Evolutionary conservation across 177 flowering plant species (phyloP).

Genomic region (Vitis hybrid): DNA sequence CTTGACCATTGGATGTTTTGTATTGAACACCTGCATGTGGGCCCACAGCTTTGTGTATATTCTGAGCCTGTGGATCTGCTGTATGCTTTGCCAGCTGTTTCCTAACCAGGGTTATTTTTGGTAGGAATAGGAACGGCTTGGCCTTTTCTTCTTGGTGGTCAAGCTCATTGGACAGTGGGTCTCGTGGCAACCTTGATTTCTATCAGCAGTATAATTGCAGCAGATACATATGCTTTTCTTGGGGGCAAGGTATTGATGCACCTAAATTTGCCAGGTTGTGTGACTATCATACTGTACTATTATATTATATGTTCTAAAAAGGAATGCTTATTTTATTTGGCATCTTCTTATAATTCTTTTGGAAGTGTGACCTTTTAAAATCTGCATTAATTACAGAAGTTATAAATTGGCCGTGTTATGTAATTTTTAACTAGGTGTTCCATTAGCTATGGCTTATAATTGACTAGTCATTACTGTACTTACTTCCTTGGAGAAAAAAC

Average conservation of each 20-base stretch:
- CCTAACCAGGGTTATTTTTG: conserved; percentile 28
- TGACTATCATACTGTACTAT: background rate
- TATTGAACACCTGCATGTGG: background rate
- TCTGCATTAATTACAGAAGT: too few species aligned
- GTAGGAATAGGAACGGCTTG: conserved; percentile 65
- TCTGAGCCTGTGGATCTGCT: too few species aligned
- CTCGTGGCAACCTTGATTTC: conserved; percentile 91
- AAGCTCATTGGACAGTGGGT: conserved; percentile 95
- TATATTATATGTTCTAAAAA: too few species aligned
- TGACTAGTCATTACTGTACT: too few species aligned
- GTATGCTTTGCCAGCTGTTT: background rate
- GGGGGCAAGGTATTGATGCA: conserved; percentile 79
- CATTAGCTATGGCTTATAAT: too few species aligned
- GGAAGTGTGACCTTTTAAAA: too few species aligned
- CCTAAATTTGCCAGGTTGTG: background rate
- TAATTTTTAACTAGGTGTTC: too few species aligned
- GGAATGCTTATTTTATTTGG: too few species aligned
- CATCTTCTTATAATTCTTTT: too few species aligned
- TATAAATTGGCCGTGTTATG: too few species aligned
- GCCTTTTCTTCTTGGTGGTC: conserved; percentile 95
- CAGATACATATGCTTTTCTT: conserved; percentile 88
- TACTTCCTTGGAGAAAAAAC: too few species aligned
- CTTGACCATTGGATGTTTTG: background rate
- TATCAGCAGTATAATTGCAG: conserved; percentile 86
- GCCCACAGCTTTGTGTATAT: too few species aligned